Conservation (phyloP, 2,329 filamentous ascomycete genomes). For the Talaromyces islandicus region DNA sequence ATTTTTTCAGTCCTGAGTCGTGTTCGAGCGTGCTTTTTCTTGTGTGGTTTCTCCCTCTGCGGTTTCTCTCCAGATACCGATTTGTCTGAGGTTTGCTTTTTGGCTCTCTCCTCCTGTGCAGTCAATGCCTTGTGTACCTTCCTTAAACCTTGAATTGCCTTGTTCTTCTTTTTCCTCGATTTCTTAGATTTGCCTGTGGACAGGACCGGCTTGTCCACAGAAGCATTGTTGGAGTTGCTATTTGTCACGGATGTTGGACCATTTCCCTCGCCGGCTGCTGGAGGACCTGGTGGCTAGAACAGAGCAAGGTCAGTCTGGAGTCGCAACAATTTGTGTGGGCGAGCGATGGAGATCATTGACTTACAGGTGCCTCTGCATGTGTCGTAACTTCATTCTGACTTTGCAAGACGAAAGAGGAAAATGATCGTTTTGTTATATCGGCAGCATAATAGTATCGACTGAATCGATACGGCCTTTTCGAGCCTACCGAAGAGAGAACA, state of each 20-base stretch:
- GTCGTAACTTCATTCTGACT: not conserved
- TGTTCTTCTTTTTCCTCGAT: not conserved
- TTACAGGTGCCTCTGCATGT: not conserved
- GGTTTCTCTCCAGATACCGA: no score
- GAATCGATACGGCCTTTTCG: conserved; percentile 17
- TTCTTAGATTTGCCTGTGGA: not conserved
- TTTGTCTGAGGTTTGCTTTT: not conserved
- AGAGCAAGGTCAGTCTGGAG: not conserved
- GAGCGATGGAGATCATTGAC: not conserved
- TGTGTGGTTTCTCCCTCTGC: not conserved
- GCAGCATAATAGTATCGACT: conserved; percentile 24
- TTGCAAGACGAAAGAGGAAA: not conserved
- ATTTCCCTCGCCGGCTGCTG: not conserved
- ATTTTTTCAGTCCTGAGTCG: not conserved
- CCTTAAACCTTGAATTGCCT: not conserved
- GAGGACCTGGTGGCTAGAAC: not conserved
- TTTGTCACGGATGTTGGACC: not conserved
- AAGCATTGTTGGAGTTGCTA: not conserved
- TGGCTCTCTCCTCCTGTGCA: not conserved
- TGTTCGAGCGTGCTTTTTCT: not conserved
- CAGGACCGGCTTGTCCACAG: not conserved
- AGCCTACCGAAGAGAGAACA: conserved; percentile 28
- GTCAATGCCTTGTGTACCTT: not conserved
- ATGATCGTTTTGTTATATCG: not conserved
- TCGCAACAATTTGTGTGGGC: not conserved